Evolutionary conservation across 371 early-diverging fungal species (phyloP), one percentile per base, ranked within the genome.

Genomic region (Synchytrium microbalum): DNA sequence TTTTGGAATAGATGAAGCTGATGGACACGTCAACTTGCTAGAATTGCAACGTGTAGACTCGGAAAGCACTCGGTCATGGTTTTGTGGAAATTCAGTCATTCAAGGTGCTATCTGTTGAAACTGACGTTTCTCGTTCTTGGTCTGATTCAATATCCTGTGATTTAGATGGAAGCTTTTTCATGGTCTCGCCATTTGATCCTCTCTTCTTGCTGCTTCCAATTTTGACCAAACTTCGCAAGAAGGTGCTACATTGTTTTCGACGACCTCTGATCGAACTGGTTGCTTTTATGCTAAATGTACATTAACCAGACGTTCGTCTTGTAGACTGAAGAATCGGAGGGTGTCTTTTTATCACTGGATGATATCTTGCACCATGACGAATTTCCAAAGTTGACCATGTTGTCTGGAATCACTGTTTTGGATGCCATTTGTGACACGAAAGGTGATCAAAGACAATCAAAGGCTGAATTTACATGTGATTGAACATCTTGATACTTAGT

Each of bases 121-220:
- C n/a, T n/a, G n/a, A n/a, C n/a, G n/a, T n/a, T n/a, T n/a, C n/a
- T n/a, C n/a, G n/a, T n/a, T n/a, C n/a, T n/a, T n/a, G n/a, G n/a
- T n/a, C n/a, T n/a, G n/a, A n/a, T n/a, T n/a, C n/a, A n/a, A n/a
- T n/a, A n/a, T n/a, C n/a, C n/a, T n/a, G n/a, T n/a, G n/a, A 31
- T n/a, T 28, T 30, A 72, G 73, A 72, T 33, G 73, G 70, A 31
- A 65, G 66, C 33, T 46, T 69, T 10, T 57, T 65, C 30, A 38
- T 62, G 14, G 25, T 61, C n/a, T 54, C 67, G 19, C 68, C 73
- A 10, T 65, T 69, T 23, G 73, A 72, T 60, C 73, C 73, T 2
- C 55, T 72, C 3, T 67, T 67, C 23, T 58, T 72, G 19, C 46
- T 72, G 3, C 62, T 70, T 2, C 73, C 73, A 5, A 56, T 67